Percentiles rank a stretch among this genome's conserved stretches.
Conservation (phyloP, 345 rosid species). For the Boechera retrofracta region DNA sequence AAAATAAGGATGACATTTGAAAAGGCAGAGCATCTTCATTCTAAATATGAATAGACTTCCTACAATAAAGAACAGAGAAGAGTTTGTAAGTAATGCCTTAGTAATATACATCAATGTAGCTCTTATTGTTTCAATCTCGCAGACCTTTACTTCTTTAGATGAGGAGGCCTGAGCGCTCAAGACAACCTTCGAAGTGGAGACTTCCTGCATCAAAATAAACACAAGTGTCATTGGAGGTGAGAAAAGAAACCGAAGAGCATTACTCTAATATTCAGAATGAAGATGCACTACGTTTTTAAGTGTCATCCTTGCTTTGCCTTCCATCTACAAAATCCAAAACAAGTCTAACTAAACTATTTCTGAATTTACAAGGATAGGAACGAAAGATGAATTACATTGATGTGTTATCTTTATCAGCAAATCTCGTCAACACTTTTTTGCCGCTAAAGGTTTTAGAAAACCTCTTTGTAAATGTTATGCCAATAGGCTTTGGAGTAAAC, state of each 20-base stretch:
- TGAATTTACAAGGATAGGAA: not conserved
- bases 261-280: conserved; percentile 20
- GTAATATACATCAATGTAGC: not conserved
- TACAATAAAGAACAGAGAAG: conserved; percentile 12
- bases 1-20: conserved; percentile 22
- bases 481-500: no score
- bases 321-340: conserved; percentile 39
- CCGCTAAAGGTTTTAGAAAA: no score
- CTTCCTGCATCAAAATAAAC: conserved; percentile 46
- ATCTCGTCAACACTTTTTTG: no score
- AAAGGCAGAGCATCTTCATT: conserved; percentile 25
- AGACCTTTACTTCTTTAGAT: conserved; percentile 47
- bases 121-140: conserved; percentile 1
- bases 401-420: no score
- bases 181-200: conserved; percentile 42
- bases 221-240: conserved; percentile 7
- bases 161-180: conserved; percentile 35
- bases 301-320: conserved; percentile 21
- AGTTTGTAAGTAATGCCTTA: conserved; percentile 23
- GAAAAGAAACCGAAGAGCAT: not conserved
- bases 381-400: conserved; percentile 43
- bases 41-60: conserved; percentile 31
- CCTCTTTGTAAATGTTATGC: no score
- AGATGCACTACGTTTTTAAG: conserved; percentile 27
- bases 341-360: conserved; percentile 8